Percentiles rank a stretch among this genome's conserved stretches.
phyloP scores from a whole-genome alignment of 768 basidiomycete species.

The Leccinum barrowsii region DNA sequence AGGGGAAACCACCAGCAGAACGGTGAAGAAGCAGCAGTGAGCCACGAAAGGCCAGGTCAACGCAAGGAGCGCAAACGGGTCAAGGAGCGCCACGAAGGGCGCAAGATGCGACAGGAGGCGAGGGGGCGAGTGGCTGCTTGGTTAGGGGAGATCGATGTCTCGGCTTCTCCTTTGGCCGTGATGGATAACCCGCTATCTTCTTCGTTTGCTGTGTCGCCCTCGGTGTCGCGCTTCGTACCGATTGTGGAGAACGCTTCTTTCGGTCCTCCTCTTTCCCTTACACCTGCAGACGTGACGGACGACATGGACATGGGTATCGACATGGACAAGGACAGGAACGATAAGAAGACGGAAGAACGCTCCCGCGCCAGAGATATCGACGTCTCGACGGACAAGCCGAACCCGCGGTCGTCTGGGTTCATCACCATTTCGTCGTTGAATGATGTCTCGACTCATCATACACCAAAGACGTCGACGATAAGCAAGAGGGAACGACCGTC shows the following conservation, averaged over 20 bases:
- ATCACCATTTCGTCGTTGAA: constrained; percentile 53
- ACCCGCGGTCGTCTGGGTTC: constrained; percentile 77
- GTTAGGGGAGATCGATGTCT: constrained; percentile 64
- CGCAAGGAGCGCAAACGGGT: constrained; percentile 26
- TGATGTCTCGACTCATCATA: constrained; percentile 11
- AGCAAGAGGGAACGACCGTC: not conserved
- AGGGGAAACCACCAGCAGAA: constrained; percentile 22
- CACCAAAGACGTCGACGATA: not conserved
- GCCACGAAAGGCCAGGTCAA: constrained; percentile 19
- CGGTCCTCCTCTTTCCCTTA: not conserved
- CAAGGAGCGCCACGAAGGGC: constrained; percentile 35
- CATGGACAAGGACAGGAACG: not conserved
- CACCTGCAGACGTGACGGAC: constrained; percentile 6
- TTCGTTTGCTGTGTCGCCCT: constrained; percentile 33
- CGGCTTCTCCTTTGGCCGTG: constrained; percentile 37
- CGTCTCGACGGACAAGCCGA: constrained; percentile 36
- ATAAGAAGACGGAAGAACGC: not conserved
- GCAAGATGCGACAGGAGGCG: constrained; percentile 42
- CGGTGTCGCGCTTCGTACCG: constrained; percentile 26
- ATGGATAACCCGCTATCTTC: constrained; percentile 29
- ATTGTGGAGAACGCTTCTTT: constrained; percentile 25
- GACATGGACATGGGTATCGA: not conserved
- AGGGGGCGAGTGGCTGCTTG: constrained; percentile 77
- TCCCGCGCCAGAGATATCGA: constrained; percentile 2
- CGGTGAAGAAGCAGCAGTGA: constrained; percentile 17